Evolutionary conservation across 2,329 filamentous ascomycete genomes (phyloP), one percentile per base, ranked within the genome.

Genomic region (Aspergillus unguis): DNA sequence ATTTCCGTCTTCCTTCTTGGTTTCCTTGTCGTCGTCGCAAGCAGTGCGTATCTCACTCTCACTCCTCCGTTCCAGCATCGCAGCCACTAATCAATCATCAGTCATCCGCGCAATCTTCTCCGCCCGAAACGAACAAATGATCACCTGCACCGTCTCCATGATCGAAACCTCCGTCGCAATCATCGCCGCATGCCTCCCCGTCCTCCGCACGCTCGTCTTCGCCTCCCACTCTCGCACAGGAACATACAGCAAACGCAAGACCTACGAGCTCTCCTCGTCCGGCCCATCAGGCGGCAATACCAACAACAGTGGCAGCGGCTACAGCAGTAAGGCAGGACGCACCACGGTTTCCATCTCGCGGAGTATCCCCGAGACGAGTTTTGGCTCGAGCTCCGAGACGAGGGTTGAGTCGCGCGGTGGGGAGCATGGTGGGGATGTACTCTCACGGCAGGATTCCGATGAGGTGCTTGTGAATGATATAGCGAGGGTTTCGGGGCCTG

Each of bases 101-200:
- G 60, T 62, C n/a, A 61, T 62, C 26, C 58, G 60, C 3, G 60
- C 58, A 27, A 56, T 60, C 33, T 62, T 58, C 51, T 56, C 60
- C 51, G 43, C 52, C 37, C 52, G 37, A 33, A 57, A 57, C 38
- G 52, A 61, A 35, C 59, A 62, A 53, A 58, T 62, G 54, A 61
- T 62, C 17, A 62, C 59, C 26, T 62, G 60, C 53, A 61, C 60
- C n/a, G 60, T 62, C 7, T 61, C 59, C 17, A 60, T 62, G 59
- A 50, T 62, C 36, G 60, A 62, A 54, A 60, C 59, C 11, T 46
- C 55, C 27, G 57, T 63, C 51, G 50, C 57, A 6, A 60, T 60
- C 48, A 59, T 60, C 44, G 56, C 59, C 6, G 58, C 56, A 8
- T 60, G 54, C 38, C 46, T 59, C 48, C 54, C 53, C 50, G 46